Evolutionary conservation across 1,139 yeast genomes (phyloP), one percentile per base, ranked within the genome.

Genomic region (Blastobotrys persicus): DNA sequence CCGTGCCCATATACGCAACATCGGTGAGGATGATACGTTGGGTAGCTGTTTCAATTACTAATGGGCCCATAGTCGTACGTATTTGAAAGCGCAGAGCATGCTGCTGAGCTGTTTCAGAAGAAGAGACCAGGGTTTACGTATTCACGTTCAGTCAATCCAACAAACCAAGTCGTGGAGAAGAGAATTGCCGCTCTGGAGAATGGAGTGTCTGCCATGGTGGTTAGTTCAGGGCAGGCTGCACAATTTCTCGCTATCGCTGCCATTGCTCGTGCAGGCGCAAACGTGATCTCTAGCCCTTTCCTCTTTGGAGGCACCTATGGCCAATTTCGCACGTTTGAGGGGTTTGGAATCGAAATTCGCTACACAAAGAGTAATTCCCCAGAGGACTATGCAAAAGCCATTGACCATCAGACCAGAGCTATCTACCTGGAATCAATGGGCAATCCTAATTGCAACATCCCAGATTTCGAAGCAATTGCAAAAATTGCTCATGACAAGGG

Each of bases 261-360:
- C 52, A 77, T 89, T 61, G 95, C 96, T 39, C 89, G 85, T 61
- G 69, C 80, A 48, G 98, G 98, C 59, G 95, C 88, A 67, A 92
- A 92, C 72, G 79, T 91, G 60, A 79, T 91, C 51, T 81, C 96
- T 35, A 83, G 96, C 32, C 80, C 95, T 12, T 88, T 69, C 74
- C 76, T 91, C 58, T 91, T 92, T 67, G 98, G 98, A 57, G 98
- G 98, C 63, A 88, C 97, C 56, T 89, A 85, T 73, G 91, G 91
- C 69, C 96, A 91, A 69, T 87, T 91, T 75, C 89, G 88, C 71
- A 23, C 94, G 18, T 86, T 91, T 75, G 85, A 86, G 71, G 80
- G 95, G 66, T 74, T 88, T 52, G 96, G 96, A 34, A 83, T 91
- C 60, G 88, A 85, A 64, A 77, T 87, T 50, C 79, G 88, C 64